Evolutionary conservation across 2,329 filamentous ascomycete genomes (phyloP), one percentile per base, ranked within the genome.

Genomic region (Phyllosticta paracitricarpa): DNA sequence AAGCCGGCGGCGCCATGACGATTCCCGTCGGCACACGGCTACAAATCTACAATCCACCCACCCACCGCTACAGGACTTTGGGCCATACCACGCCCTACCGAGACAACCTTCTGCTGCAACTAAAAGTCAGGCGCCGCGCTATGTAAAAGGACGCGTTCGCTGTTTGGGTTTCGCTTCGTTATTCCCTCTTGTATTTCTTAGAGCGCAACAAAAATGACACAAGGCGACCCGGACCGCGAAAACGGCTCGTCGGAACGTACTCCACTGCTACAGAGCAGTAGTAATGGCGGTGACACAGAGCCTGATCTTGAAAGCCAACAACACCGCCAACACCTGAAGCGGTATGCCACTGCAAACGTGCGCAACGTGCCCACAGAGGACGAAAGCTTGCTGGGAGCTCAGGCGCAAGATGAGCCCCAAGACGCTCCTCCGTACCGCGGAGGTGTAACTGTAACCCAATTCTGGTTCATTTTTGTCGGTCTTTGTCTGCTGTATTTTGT

Each of bases 401-500:
- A 30, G n/a, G 26, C 24, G 17, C 51, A 40, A 55, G 62, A 63
- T 17, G 62, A 58, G n/a, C 48, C 64, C 8, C 67, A 70, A 30
- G 26, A 10, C 10, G 55, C 62, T 19, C 58, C 60, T 5, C 63
- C 57, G 10, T 67, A 72, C 30, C 65, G 74, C 12, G 68, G 67
- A 35, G 73, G 72, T 0, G 65, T 74, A 14, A 69, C 69, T 10
- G 67, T 65, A 51, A 70, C 68, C 52, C 68, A 63, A 33, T 76
- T 76, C 54, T 66, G 72, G 66, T 69, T 68, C 54, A 70, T 75
- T 10, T 75, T 74, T 65, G 70, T 69, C 5, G 72, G 73, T 4
- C 71, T 76, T 8, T 14, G 74, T 25, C 54, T 73, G 57, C 68
- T 69, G 4, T 76, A 74, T 58, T 73, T 75, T 66, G 73, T 76